Base-by-base conservation (phyloP, 345 rosid species). In the Lumnitzera racemosa region DNA sequence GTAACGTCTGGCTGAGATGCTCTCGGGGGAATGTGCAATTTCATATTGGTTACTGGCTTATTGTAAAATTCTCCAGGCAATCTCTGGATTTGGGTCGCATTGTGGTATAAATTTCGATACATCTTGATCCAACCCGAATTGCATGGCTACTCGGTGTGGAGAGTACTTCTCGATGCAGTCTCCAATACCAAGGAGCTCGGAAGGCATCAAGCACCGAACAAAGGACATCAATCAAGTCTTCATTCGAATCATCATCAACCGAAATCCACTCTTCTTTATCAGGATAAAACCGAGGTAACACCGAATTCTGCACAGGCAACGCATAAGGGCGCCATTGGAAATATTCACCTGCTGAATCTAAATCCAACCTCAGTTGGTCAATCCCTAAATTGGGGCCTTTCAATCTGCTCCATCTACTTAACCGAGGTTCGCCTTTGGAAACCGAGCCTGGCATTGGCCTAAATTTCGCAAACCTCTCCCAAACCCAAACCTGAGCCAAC, bases 61-160 rank as follows among this genome's bases (percentile, higher is more conserved):
- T 10, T 67, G 68, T 74, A n/a, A 83, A 5, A 41, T 53, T 3
- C 47, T 47, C 87, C 80, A 74, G 58, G 80, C 78, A 63, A 31
- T 46, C 25, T 70, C 72, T n/a, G 7, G 72, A 60, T 61, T 58
- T 57, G 31, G 50, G 24, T 48, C 43, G 25, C 24, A 67, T 49
- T 58, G 46, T 16, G 46, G 57, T 47, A 64, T 64, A 20, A 11
- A 20, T 46, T 20, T 51, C 5, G 80, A 80, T 58, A 80, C 24
- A 72, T 77, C 83, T n/a, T 82, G 89, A 73, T 79, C 77, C 55
- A 84, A n/a, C 9, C 88, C 90, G 12, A 87, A 80, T 64, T 87
- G 90, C 79, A 70, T 64, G 10, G 76, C 74, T 7, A 84, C 83
- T 20, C 86, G 64, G 63, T 83, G 74, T 0, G 87, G 95, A 6